phyloP scores from a whole-genome alignment of 495 filamentous ascomycete genomes.

The Talaromyces liani region DNA sequence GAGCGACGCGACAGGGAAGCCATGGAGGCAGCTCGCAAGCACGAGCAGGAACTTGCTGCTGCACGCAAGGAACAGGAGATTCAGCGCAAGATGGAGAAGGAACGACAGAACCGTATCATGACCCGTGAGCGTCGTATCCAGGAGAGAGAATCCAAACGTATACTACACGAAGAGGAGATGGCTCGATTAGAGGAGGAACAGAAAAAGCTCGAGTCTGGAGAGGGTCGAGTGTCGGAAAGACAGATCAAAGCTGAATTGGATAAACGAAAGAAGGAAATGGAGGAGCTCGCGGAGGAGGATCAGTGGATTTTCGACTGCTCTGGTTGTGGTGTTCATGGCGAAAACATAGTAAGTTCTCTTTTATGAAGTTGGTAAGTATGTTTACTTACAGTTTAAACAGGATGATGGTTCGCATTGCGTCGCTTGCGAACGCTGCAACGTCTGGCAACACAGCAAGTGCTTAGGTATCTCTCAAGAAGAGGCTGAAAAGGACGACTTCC shows the following conservation, averaged over 20 bases:
- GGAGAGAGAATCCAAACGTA: slow-evolving; percentile 73
- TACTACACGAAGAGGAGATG: slow-evolving; percentile 76
- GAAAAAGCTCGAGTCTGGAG: slow-evolving; percentile 53
- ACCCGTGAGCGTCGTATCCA: slow-evolving; percentile 77
- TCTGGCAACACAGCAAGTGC: slow-evolving; percentile 95
- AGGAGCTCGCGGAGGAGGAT: slow-evolving; percentile 67
- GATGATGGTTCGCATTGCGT: slow-evolving; percentile 92
- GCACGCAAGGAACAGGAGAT: slow-evolving; percentile 63
- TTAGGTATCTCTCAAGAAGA: slow-evolving; percentile 68
- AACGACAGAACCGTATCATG: slow-evolving; percentile 72
- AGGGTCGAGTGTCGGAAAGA: slow-evolving; percentile 67
- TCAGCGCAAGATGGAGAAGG: slow-evolving; percentile 62
- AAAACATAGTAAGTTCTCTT: slow-evolving; percentile 52
- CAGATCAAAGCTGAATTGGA: slow-evolving; percentile 73
- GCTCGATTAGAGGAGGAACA: slow-evolving; percentile 70
- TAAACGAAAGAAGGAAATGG: slow-evolving; percentile 61
- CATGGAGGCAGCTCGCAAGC: slow-evolving; percentile 64
- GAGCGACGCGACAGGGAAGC: slow-evolving; percentile 66
- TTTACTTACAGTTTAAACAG: slow-evolving; percentile 25
- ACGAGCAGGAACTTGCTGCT: slow-evolving; percentile 53
- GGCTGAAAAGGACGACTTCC: slow-evolving; percentile 80
- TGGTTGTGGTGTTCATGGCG: slow-evolving; percentile 78
- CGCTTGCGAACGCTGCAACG: slow-evolving; percentile 89
- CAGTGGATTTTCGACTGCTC: slow-evolving; percentile 93
- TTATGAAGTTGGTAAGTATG: background rate